Conservation (phyloP, 495 filamentous ascomycete genomes). For the Neurospora sp. region DNA sequence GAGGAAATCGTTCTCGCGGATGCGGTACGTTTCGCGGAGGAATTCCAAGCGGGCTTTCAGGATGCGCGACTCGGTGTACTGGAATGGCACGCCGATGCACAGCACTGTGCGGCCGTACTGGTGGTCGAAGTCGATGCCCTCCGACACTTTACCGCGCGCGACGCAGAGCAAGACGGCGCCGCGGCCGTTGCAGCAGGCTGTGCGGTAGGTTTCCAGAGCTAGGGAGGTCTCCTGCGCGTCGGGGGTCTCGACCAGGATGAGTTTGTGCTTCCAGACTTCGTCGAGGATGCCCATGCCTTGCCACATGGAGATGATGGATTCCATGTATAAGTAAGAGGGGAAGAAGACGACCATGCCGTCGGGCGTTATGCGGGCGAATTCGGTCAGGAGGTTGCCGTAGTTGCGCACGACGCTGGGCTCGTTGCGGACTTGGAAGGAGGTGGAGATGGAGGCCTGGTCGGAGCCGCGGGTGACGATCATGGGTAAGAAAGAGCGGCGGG, state of each 20-base stretch:
- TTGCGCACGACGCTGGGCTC: constrained; percentile 91
- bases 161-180: constrained; percentile 91
- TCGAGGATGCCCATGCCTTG: constrained; percentile 96
- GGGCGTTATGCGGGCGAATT: constrained; percentile 89
- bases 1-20: constrained; percentile 93
- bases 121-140: constrained; percentile 99
- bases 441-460: constrained; percentile 85
- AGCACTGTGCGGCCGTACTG: constrained; percentile 96
- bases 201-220: constrained; percentile 92
- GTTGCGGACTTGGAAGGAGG: constrained; percentile 87
- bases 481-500: constrained; percentile 87
- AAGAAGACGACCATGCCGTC: constrained; percentile 99
- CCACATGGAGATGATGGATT: constrained; percentile 98
- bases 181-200: constrained; percentile 91
- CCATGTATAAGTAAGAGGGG: constrained; percentile 98
- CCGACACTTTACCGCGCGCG: constrained; percentile 91
- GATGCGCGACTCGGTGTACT: constrained; percentile 97
- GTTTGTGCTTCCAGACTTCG: constrained; percentile 98
- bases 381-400: constrained; percentile 84
- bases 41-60: constrained; percentile 95
- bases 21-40: constrained; percentile 90
- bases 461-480: constrained; percentile 95
- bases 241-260: constrained; percentile 95
- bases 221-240: constrained; percentile 95
- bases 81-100: constrained; percentile 95